phyloP scores from a whole-genome alignment of 176 grass and related monocot species.

The Musa acuminata region DNA sequence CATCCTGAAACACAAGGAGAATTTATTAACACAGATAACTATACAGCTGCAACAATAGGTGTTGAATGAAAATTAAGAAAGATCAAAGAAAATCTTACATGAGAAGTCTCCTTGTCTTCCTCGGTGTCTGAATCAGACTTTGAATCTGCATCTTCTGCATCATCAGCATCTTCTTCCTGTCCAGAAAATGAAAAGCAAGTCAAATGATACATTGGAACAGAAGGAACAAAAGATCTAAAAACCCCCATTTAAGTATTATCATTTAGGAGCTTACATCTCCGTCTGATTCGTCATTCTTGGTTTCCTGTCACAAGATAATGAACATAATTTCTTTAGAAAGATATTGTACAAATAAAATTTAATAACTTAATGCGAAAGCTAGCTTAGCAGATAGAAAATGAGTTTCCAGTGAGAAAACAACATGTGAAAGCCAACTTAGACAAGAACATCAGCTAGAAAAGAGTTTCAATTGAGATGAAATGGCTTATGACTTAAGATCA shows the following conservation, averaged over 20 bases:
- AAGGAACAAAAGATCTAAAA: neutral
- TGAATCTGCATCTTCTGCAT: slow-evolving; percentile 37
- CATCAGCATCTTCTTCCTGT: slow-evolving; percentile 39
- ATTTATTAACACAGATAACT: neutral
- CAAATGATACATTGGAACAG: neutral
- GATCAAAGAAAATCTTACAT: neutral
- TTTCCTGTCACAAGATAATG: neutral
- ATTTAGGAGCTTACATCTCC: neutral
- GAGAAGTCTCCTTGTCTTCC: slow-evolving; percentile 25
- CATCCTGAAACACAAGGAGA: slow-evolving; percentile 37
- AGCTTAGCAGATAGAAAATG: neutral
- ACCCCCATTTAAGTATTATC: neutral
- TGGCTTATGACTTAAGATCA: no score
- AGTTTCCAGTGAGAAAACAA: no score
- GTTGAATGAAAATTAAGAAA: neutral
- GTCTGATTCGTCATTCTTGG: neutral
- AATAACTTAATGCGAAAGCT: neutral
- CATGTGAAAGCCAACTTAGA: no score
- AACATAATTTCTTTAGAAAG: neutral
- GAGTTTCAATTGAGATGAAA: no score
- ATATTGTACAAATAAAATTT: neutral
- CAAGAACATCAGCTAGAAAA: no score
- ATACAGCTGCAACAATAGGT: neutral
- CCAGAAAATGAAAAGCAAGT: slow-evolving; percentile 10
- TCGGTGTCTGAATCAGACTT: slow-evolving; percentile 35